phyloP scores from a whole-genome alignment of 2,329 filamentous ascomycete genomes.

The Arthrobotrys pseudoclavata region DNA sequence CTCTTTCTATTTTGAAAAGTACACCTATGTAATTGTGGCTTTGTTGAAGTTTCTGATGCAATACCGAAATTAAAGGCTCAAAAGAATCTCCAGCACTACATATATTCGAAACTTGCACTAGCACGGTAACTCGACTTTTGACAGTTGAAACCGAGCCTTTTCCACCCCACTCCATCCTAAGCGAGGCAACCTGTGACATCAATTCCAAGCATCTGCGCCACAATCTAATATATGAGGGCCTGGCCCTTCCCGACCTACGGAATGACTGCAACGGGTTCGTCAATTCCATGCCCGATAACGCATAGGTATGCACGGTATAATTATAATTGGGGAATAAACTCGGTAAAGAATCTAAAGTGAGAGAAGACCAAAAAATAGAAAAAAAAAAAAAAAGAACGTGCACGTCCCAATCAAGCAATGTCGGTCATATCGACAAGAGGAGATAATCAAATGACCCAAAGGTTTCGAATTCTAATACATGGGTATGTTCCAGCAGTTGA shows the following conservation, averaged over 20 bases:
- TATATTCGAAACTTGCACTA: slow-evolving; percentile 46
- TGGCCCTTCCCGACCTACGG: slow-evolving; percentile 13
- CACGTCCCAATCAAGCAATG: background rate
- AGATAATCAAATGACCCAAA: slow-evolving; percentile 32
- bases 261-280: background rate
- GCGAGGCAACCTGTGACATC: slow-evolving; percentile 53
- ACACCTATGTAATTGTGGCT: slow-evolving; percentile 4
- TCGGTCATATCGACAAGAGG: slow-evolving; percentile 24
- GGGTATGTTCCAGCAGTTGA: slow-evolving; percentile 41
- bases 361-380: slow-evolving; percentile 4
- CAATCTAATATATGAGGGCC: slow-evolving; percentile 39
- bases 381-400: background rate
- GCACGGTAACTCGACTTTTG: slow-evolving; percentile 1
- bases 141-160: slow-evolving; percentile 49
- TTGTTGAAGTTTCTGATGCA: slow-evolving; percentile 38
- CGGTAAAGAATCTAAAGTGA: background rate
- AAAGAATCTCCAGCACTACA: slow-evolving; percentile 21
- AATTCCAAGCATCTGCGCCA: slow-evolving; percentile 58
- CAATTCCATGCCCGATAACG: slow-evolving; percentile 9
- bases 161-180: slow-evolving; percentile 17
- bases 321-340: slow-evolving; percentile 21
- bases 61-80: slow-evolving; percentile 54
- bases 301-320: slow-evolving; percentile 23
- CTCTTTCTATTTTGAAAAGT: background rate
- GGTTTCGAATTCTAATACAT: slow-evolving; percentile 42